Evolutionary conservation across 2,329 filamentous ascomycete species (phyloP), one percentile per base, ranked within the genome.

Genomic region (Beauveria sp.): DNA sequence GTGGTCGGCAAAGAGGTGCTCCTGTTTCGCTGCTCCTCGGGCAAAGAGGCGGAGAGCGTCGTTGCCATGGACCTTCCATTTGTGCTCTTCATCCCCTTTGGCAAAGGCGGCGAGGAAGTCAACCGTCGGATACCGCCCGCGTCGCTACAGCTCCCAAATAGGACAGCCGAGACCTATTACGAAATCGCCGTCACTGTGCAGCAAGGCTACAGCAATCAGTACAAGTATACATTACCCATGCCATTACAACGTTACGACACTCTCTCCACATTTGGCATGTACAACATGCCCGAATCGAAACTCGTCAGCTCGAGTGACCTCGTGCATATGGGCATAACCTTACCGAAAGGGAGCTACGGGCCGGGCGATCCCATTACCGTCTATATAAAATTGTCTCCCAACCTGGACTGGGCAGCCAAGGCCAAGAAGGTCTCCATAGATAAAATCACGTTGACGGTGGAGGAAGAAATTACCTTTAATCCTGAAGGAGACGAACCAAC

Each of bases 381-480:
- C 57, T 97, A 96, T 73, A 92, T 99, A 72, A 96, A 96, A 73
- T 77, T 99, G 24, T 89, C 89, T 9, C 94, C 94, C 16, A 97
- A 97, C 68, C 87, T 88, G 34, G 91, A 97, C 72, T 97, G 91
- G 90, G 79, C 94, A 73, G 86, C 78, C 71, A 97, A 97, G 74
- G 92, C 93, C 53, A 91, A 88, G 72, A 90, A 90, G 71, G 92
- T 97, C 58, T 93, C 91, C 48, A 96, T 99, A 70, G 88, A 92
- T 70, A 94, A 94, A 70, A 94, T 99, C 67, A 96, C 92, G 1
- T 87, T 97, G 47, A 86, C 86, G 14, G 96, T 99, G 67, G 94
- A 97, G 70, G 94, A 99, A 75, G 93, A 97, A 72, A 96, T 97
- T 62, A 96, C 94, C n/a, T 99, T 90, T 76, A 97, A 99, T 66